These are phyloP conservation scores for Cyanidiococcus yangmingshanensis DNA, from an alignment of 23 red algal species.

Conservation along the genomic window DNA sequence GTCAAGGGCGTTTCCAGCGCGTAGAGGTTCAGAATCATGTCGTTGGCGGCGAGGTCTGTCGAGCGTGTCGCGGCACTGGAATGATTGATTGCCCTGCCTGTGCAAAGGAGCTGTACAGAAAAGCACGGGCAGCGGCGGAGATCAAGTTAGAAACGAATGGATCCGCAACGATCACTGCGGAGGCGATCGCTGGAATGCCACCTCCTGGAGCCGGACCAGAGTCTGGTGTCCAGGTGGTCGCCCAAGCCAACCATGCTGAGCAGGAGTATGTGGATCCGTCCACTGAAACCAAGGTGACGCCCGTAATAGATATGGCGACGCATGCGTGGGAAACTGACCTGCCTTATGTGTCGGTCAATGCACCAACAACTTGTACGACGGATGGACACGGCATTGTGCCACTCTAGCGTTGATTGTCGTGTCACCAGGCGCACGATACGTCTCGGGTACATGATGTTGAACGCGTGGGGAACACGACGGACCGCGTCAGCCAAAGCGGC, in stretches of 20 bases:
- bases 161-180: too few species aligned
- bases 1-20: slow-evolving; percentile 2
- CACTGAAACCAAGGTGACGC: too few species aligned
- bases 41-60: not conserved
- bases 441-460: too few species aligned
- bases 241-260: too few species aligned
- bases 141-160: slow-evolving; percentile 2
- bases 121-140: slow-evolving; percentile 6
- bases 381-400: not conserved
- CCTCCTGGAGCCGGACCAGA: too few species aligned
- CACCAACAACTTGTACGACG: not conserved
- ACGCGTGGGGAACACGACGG: too few species aligned
- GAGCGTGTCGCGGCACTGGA: slow-evolving; percentile 3
- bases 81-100: slow-evolving; percentile 20
- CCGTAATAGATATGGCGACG: too few species aligned
- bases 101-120: not conserved
- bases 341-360: not conserved
- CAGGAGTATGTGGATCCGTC: too few species aligned
- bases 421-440: too few species aligned
- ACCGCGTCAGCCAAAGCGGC: too few species aligned
- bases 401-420: not conserved
- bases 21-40: slow-evolving; percentile 12
- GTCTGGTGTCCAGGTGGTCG: too few species aligned
- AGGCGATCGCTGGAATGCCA: too few species aligned
- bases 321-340: not conserved